Base-by-base conservation (phyloP, 495 filamentous ascomycete species). In the Aspergillus olivimuriae region DNA sequence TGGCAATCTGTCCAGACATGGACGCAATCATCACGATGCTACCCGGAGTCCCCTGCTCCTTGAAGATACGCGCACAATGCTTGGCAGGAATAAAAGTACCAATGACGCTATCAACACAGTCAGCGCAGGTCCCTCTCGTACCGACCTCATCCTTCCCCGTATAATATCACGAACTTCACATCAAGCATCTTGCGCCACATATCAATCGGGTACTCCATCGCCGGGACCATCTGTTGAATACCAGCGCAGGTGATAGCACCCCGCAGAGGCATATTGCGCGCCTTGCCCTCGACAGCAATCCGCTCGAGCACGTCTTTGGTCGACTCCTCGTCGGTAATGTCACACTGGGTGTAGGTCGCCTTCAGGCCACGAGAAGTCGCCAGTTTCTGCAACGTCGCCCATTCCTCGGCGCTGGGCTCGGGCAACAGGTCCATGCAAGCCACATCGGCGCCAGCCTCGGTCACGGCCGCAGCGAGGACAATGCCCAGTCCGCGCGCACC, bases 171-270 rank as follows among this genome's bases (percentile, higher is more conserved):
- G 52, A 34, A 63, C 57, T 87, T 87, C 18, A 86, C 75, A 43
- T 79, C 74, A 46, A 87, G 53, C 76, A 87, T 84, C 46, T 69
- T 75, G 48, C 83, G 74, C 4, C 63, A 66, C 44, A 81, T 76
- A 44, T 77, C 75, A 3, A 74, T 66, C 4, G 75, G 75, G 50
- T 86, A 87, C 41, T 87, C 79, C 44, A 85, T 59, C 2, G 83
- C 81, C 1, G 75, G 58, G 0, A 66, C 65, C 52, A 77, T 81
- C 39, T 72, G 73, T 48, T 87, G 86, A 44, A 94, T 88, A 51
- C 89, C 87, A 22, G 88, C 89, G 41, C 85, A 84, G 65, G 87
- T 89, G 66, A 94, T 75, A 12, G 89, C 68, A 17, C 90, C 82
- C 43, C 89, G 78, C 14, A 88, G 69, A 4, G 75, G 66, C 46